Percentiles rank a stretch among this genome's conserved stretches.
These are phyloP conservation scores for Cardamine occulta DNA, from an alignment of 345 rosid species.

Conservation along the genomic window DNA sequence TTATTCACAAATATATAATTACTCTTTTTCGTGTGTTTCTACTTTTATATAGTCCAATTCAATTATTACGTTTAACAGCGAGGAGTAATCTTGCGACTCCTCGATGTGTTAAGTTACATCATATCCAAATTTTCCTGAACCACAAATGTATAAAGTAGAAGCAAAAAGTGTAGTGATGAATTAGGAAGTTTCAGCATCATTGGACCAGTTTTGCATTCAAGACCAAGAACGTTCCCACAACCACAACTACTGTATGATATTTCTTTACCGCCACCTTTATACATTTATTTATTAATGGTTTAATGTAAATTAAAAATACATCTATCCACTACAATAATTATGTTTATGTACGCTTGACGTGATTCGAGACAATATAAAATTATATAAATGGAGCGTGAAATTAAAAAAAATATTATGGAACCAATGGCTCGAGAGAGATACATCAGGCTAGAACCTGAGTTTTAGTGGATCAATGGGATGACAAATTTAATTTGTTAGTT, in stretches of 20 bases:
- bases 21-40: not conserved
- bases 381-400: not conserved
- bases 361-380: not conserved
- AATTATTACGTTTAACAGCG: not conserved
- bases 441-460: not conserved
- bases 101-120: not conserved
- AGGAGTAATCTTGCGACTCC: not conserved
- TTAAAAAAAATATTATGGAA: not conserved
- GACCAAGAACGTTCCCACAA: not conserved
- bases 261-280: not conserved
- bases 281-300: not conserved
- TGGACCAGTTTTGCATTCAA: slow-evolving; percentile 35
- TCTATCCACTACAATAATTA: not conserved
- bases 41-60: no score
- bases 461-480: not conserved
- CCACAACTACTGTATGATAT: not conserved
- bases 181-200: slow-evolving; percentile 17
- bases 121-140: not conserved
- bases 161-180: not conserved
- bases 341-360: slow-evolving; percentile 1
- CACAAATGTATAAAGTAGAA: slow-evolving; percentile 20
- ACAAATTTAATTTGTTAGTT: not conserved
- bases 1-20: no score
- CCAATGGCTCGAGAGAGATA: not conserved
- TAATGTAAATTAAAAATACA: not conserved